Conservation (phyloP, 257 asterid species). For the Petrea volubilis region DNA sequence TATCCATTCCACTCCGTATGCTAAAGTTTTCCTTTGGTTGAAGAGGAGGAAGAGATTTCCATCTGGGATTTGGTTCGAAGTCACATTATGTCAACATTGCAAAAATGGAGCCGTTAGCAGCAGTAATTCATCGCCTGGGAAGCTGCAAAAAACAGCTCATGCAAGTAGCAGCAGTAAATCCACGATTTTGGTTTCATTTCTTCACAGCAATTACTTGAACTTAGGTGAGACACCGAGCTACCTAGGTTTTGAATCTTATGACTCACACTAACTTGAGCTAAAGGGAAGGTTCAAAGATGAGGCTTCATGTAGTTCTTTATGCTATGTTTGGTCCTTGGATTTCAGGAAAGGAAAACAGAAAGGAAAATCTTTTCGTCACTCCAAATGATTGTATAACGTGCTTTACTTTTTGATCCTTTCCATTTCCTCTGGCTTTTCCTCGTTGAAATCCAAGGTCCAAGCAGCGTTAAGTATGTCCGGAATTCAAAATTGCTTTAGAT, state of each 20-base stretch:
- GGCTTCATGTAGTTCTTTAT: background rate
- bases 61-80: conserved; percentile 79
- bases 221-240: conserved; percentile 48
- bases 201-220: conserved; percentile 77
- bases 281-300: background rate
- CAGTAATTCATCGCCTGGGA: conserved; percentile 24
- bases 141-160: conserved; percentile 20
- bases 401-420: too few species aligned
- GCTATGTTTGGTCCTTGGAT: too few species aligned
- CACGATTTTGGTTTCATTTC: conserved; percentile 54
- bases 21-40: conserved; percentile 72
- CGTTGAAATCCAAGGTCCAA: too few species aligned
- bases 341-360: too few species aligned
- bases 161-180: conserved; percentile 32
- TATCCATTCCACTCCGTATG: conserved; percentile 81
- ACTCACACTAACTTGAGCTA: background rate
- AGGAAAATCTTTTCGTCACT: too few species aligned
- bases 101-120: conserved; percentile 26
- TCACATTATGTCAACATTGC: conserved; percentile 37
- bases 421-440: too few species aligned
- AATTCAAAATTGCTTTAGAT: background rate
- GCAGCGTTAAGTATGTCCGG: too few species aligned
- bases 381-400: too few species aligned
- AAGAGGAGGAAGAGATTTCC: conserved; percentile 74
- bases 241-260: background rate